Evolutionary conservation across 805 yeast genomes (phyloP), one percentile per base, ranked within the genome.

Genomic region (Sugiyamaella americana): DNA sequence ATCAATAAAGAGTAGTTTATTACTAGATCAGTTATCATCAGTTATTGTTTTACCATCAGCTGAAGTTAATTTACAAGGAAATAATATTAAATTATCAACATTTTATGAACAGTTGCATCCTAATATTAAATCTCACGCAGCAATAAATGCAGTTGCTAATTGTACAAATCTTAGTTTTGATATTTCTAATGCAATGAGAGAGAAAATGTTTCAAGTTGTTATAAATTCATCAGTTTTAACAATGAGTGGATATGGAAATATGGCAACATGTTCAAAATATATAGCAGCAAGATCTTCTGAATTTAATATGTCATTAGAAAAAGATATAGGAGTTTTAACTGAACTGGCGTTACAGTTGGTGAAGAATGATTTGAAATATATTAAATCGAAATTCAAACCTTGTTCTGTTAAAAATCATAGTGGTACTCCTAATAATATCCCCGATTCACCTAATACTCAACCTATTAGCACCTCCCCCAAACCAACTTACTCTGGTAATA

Each of bases 61-160:
- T n/a, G 35, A 40, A 40, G 17, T 29, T 10, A n/a, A 40, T 16
- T 11, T 23, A 23, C 40, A 36, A 16, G 24, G 37, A 17, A 19
- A 22, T 8, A 21, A 22, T 6, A 24, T 43, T 5, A 43, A 36
- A 43, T 22, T 43, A 16, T 10, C 41, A 5, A 22, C 20, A 23
- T 35, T 35, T 10, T 43, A 16, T 19, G 41, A 43, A 19, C 46
- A 43, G 41, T 35, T 43, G 5, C 36, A 36, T 18, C 22, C 24
- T 19, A 2, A 35, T 26, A 18, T 36, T 19, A 17, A 30, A 20
- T 16, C 19, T 11, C 16, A 43, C 24, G 41, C 41, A 17, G 37
- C 20, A 17, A 21, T 17, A 5, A 35, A 35, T 35, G 37, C 11
- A 6, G 11, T 35, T 35, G 11, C 20, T 5, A 10, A 35, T 13